A percentile compares a stretch with the other conserved stretches of the same genome.
phyloP scores from a whole-genome alignment of 2,329 filamentous ascomycete genomes.

The Ceratocystis destructans region DNA sequence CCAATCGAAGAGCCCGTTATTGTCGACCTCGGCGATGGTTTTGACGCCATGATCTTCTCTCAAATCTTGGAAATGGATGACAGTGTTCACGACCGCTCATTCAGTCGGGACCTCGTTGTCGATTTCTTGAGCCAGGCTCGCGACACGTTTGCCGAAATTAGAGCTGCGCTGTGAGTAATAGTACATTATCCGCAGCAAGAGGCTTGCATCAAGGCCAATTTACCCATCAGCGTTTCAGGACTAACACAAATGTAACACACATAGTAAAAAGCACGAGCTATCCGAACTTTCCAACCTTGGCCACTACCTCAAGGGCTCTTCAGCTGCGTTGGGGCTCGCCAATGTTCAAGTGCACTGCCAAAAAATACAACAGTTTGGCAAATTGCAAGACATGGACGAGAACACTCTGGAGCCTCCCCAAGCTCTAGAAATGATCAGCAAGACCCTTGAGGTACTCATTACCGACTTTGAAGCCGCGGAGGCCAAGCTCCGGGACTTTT shows the following conservation, averaged over 20 bases:
- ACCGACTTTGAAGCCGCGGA: conserved; percentile 63
- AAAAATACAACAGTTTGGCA: conserved; percentile 89
- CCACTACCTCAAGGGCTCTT: conserved; percentile 95
- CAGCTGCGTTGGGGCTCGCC: conserved; percentile 77
- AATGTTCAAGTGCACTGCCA: conserved; percentile 91
- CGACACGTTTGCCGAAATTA: conserved; percentile 74
- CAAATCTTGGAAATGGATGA: conserved; percentile 99
- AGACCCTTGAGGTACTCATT: conserved; percentile 59
- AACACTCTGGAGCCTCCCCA: conserved; percentile 50
- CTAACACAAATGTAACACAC: not conserved
- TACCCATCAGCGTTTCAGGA: not conserved
- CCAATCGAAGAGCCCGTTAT: conserved; percentile 35
- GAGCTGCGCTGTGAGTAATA: conserved; percentile 60
- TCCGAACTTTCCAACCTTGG: conserved; percentile 67
- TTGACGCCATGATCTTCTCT: conserved; percentile 71
- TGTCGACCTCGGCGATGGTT: conserved; percentile 53
- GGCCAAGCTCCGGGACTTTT: conserved; percentile 57
- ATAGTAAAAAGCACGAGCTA: conserved; percentile 55
- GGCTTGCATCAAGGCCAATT: not conserved
- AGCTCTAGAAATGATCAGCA: conserved; percentile 55
- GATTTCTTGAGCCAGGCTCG: conserved; percentile 90
- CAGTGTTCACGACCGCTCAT: conserved; percentile 68
- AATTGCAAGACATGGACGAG: conserved; percentile 66
- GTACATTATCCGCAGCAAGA: not conserved
- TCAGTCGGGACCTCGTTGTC: conserved; percentile 76